A percentile compares a stretch with the other conserved stretches of the same genome.
phyloP scores from a whole-genome alignment of 495 filamentous ascomycete species.

The Talaromyces liani region DNA sequence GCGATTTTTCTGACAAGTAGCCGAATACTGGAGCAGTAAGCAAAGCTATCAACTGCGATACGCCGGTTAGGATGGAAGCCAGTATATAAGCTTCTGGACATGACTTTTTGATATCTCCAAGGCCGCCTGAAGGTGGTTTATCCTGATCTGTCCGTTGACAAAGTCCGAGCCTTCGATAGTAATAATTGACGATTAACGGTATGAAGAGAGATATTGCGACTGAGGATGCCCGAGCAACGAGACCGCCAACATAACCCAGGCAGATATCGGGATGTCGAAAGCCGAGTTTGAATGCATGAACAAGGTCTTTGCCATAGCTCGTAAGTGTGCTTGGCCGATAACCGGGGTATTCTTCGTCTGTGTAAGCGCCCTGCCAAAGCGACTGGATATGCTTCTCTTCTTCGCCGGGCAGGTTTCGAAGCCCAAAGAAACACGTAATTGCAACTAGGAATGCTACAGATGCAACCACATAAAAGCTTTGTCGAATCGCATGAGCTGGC shows the following conservation, averaged over 20 bases:
- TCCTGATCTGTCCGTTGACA: conserved; percentile 52
- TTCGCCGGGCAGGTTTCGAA: conserved; percentile 71
- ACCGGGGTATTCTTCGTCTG: conserved; percentile 5
- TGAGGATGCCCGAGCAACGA: conserved; percentile 91
- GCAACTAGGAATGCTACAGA: conserved; percentile 63
- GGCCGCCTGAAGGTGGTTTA: conserved; percentile 27
- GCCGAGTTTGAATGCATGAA: conserved; percentile 63
- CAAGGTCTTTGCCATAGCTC: conserved; percentile 38
- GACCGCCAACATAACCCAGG: conserved; percentile 85
- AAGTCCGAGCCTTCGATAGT: conserved; percentile 73
- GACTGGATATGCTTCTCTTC: conserved; percentile 46
- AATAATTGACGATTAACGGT: conserved; percentile 83
- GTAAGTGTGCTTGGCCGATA: conserved; percentile 11
- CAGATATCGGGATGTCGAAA: conserved; percentile 68
- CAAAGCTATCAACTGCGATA: conserved; percentile 79
- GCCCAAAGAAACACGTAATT: conserved; percentile 68
- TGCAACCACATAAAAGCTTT: conserved; percentile 82
- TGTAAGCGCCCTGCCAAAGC: background rate
- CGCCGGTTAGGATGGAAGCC: conserved; percentile 75
- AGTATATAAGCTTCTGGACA: conserved; percentile 81
- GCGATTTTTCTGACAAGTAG: conserved; percentile 58
- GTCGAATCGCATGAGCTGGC: conserved; percentile 59
- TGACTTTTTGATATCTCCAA: conserved; percentile 63
- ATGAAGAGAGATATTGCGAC: conserved; percentile 93
- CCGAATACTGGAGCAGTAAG: conserved; percentile 83